Conservation (phyloP, 176 grass and related monocot genomes). For the Rhynchospora pubera region DNA sequence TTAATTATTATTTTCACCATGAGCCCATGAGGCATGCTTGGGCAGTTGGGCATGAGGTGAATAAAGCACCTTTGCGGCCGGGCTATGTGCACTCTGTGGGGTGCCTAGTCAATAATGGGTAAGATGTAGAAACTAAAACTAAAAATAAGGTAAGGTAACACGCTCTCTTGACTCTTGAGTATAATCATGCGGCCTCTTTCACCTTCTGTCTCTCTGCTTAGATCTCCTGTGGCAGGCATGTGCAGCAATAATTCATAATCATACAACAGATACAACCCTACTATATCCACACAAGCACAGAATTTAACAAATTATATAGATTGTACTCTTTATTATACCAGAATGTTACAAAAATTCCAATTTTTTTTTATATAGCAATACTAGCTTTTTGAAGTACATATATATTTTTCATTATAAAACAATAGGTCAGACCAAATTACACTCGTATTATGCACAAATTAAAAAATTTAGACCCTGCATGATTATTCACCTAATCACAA, state of each 20-base stretch:
- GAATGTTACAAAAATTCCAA: too few relatives aligned
- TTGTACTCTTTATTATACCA: too few relatives aligned
- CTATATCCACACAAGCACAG: too few relatives aligned
- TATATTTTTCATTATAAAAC: too few relatives aligned
- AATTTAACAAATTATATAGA: too few relatives aligned
- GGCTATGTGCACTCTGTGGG: conserved; percentile 13
- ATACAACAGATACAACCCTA: too few relatives aligned
- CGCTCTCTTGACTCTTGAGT: not conserved
- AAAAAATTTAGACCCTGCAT: too few relatives aligned
- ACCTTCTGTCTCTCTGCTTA: not conserved
- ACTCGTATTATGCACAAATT: too few relatives aligned
- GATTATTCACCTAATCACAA: too few relatives aligned
- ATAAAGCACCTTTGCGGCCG: conserved; percentile 28
- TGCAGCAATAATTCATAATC: not conserved
- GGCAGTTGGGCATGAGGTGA: conserved; percentile 4
- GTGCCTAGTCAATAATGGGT: not conserved
- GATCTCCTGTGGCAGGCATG: not conserved
- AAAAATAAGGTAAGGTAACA: conserved; percentile 2
- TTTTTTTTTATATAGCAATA: too few relatives aligned
- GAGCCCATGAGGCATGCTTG: conserved; percentile 17
- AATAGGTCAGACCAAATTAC: too few relatives aligned
- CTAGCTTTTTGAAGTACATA: too few relatives aligned
- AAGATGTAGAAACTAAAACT: not conserved
- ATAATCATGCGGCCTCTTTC: conserved; percentile 11
- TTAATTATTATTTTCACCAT: conserved; percentile 7